Percentiles rank a stretch among this genome's conserved stretches.
These are phyloP conservation scores for Babesia ovis DNA, from an alignment of 169 alveolate species.

Conservation along the genomic window DNA sequence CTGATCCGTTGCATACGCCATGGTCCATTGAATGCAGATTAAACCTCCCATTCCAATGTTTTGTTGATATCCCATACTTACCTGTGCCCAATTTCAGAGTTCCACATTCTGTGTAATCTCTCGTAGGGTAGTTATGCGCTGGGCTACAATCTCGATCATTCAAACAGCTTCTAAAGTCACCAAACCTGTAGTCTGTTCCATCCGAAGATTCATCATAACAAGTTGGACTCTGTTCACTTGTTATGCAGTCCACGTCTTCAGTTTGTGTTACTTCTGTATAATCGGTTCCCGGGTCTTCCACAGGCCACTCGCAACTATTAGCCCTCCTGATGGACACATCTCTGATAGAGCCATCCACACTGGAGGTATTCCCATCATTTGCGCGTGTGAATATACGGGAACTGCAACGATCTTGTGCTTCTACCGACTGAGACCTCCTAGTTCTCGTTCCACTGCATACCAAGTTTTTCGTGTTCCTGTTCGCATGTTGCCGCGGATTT, in stretches of 20 bases:
- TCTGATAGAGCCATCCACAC: not conserved
- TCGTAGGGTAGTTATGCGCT: not conserved
- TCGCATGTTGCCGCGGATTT: not conserved
- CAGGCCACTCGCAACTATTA: not conserved
- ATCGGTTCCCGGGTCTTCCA: not conserved
- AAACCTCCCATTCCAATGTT: not conserved
- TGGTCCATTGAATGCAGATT: not conserved
- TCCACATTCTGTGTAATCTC: not conserved
- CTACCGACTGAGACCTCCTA: not conserved
- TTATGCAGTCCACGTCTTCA: not conserved
- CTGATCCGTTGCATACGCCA: not conserved
- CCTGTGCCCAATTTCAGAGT: not conserved
- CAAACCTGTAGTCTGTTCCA: not conserved
- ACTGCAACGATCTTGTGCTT: not conserved
- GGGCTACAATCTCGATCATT: not conserved
- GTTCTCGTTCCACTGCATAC: not conserved
- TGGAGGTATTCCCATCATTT: not conserved
- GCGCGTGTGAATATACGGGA: not conserved
- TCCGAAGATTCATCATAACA: not conserved
- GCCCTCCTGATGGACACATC: not conserved
- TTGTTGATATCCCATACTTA: not conserved
- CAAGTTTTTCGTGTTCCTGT: not conserved
- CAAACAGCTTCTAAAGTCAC: not conserved
- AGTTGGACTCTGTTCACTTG: not conserved
- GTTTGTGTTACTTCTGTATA: not conserved